phyloP scores from a whole-genome alignment of 192 early-diverging fungal genomes.

The Coemansia reversa region DNA sequence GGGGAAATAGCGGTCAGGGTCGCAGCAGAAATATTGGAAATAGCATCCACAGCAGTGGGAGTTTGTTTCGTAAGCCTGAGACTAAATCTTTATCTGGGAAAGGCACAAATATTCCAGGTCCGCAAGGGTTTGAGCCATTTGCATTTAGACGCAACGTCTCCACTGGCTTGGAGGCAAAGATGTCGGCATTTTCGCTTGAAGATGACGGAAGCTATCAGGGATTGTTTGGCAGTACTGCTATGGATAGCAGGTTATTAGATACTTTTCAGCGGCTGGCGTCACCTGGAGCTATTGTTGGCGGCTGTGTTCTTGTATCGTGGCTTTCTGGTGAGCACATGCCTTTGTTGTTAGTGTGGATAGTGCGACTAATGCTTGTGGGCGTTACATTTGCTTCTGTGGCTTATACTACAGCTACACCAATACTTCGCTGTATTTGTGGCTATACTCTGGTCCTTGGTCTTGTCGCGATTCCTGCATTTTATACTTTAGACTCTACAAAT shows the following conservation, averaged over 20 bases:
- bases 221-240: slow-evolving; percentile 26
- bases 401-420: too few relatives aligned
- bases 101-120: background rate
- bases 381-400: too few relatives aligned
- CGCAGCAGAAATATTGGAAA: background rate
- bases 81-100: background rate
- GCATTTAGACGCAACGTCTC: slow-evolving; percentile 15
- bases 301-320: slow-evolving; percentile 12
- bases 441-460: slow-evolving; percentile 6
- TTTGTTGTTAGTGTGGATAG: slow-evolving; percentile 10
- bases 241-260: slow-evolving; percentile 31
- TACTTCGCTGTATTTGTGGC: background rate
- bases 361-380: slow-evolving; percentile 5
- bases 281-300: background rate
- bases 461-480: background rate
- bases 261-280: slow-evolving; percentile 7
- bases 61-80: too few relatives aligned
- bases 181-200: slow-evolving; percentile 42
- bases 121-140: slow-evolving; percentile 17
- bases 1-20: background rate
- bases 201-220: slow-evolving; percentile 48
- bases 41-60: background rate
- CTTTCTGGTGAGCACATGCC: background rate
- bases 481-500: too few relatives aligned
- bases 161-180: slow-evolving; percentile 42